These are phyloP conservation scores for Podospora anserina DNA, from an alignment of 495 filamentous ascomycete genomes.

Conservation along the genomic window DNA sequence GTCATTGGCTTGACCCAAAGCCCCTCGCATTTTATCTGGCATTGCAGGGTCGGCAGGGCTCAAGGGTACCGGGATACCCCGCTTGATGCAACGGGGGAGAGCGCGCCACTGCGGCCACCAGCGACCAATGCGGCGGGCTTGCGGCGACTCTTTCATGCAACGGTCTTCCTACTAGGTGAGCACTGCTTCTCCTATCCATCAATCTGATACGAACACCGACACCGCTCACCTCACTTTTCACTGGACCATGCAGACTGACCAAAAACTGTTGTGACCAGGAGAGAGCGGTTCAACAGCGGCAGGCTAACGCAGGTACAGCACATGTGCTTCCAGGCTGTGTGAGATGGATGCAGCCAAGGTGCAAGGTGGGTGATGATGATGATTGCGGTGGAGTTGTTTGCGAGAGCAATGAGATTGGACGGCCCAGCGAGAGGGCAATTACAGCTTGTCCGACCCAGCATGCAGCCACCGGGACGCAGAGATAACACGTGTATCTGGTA, in stretches of 20 bases:
- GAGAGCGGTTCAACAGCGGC: conserved; percentile 13
- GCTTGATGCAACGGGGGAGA: conserved; percentile 10
- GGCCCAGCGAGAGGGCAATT: background rate
- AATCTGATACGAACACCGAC: conserved; percentile 4
- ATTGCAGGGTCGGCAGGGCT: background rate
- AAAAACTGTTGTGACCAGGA: conserved; percentile 14
- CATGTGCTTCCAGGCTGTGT: background rate
- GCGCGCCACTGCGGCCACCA: conserved; percentile 11
- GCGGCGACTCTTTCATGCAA: background rate
- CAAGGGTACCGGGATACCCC: conserved; percentile 15
- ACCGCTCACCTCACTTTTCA: background rate
- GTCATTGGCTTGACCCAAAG: conserved; percentile 17
- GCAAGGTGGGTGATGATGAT: conserved; percentile 2
- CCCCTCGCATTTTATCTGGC: conserved; percentile 24
- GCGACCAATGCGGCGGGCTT: background rate
- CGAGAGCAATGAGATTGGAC: conserved; percentile 9
- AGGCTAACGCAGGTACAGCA: conserved; percentile 11
- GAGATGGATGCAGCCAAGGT: conserved; percentile 2
- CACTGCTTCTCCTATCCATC: background rate
- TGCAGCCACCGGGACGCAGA: conserved; percentile 2
- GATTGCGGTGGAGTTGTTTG: conserved; percentile 8
- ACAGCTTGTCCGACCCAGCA: conserved; percentile 1
- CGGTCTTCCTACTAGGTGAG: background rate
- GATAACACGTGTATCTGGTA: conserved; percentile 4
- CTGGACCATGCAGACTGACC: background rate